A percentile compares a stretch with the other conserved stretches of the same genome.
Evolutionary conservation across 805 yeast genomes (phyloP).

Genomic region (Yamadazyma sp.): DNA sequence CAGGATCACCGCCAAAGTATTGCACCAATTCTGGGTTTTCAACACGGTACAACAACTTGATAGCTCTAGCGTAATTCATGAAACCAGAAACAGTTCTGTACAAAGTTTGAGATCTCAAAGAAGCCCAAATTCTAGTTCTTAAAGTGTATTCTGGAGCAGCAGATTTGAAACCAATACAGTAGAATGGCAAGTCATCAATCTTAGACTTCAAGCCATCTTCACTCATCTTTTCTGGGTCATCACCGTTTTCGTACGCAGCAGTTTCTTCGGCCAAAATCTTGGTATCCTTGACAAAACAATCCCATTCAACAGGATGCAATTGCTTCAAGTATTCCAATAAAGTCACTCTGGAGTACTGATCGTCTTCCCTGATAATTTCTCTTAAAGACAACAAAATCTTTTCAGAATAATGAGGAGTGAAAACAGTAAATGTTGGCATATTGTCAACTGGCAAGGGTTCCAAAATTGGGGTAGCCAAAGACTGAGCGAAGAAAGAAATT

Average conservation of each 20-base stretch:
- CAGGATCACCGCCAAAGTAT: conserved; percentile 98
- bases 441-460: conserved; percentile 99
- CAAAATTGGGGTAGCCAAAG: conserved; percentile 96
- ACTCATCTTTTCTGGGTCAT: conserved; percentile 32
- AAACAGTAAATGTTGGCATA: conserved; percentile 97
- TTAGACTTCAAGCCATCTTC: conserved; percentile 37
- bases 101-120: conserved; percentile 47
- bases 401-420: conserved; percentile 86
- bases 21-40: conserved; percentile 58
- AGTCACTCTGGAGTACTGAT: conserved; percentile 56
- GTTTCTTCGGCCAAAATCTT: conserved; percentile 53
- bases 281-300: conserved; percentile 55
- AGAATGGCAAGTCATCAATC: conserved; percentile 44
- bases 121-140: conserved; percentile 50
- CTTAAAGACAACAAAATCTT: conserved; percentile 72
- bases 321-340: conserved; percentile 56
- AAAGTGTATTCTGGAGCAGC: conserved; percentile 49
- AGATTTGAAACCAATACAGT: conserved; percentile 48
- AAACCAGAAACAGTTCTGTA: conserved; percentile 49
- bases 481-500: conserved; percentile 98
- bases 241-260: conserved; percentile 55
- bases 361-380: conserved; percentile 77
- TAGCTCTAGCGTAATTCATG: conserved; percentile 49
- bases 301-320: conserved; percentile 58
- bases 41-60: conserved; percentile 43